Evolutionary conservation across 306 rosid genomes (phyloP).

Genomic region (Vicia villosa): DNA sequence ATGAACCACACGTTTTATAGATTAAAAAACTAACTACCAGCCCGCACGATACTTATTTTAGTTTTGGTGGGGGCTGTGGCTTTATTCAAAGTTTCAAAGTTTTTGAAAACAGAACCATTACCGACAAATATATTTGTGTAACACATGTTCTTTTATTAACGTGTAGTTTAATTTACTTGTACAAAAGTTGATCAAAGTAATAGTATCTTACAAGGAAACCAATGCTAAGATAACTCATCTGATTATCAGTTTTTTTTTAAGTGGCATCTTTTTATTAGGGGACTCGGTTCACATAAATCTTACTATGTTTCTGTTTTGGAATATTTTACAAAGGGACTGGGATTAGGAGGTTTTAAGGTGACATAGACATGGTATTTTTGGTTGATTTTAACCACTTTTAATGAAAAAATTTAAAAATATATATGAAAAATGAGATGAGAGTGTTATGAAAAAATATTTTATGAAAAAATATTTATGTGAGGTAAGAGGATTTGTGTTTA

Average conservation of each 20-base stretch:
- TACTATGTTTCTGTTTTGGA: no score
- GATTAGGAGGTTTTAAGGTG: no score
- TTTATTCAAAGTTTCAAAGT: slow-evolving; percentile 36
- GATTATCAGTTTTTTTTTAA: background rate
- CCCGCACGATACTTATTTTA: slow-evolving; percentile 7
- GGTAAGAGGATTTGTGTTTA: no score
- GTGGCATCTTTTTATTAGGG: background rate
- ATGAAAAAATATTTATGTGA: no score
- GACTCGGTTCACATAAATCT: background rate
- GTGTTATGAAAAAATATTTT: no score
- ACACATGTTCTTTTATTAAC: background rate
- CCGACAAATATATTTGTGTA: background rate
- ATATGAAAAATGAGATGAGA: no score
- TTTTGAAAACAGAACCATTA: slow-evolving; percentile 1
- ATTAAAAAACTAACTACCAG: background rate
- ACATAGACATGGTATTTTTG: no score
- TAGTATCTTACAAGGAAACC: background rate
- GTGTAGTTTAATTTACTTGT: background rate
- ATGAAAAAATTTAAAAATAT: no score
- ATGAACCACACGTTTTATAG: slow-evolving; percentile 24
- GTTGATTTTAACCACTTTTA: no score
- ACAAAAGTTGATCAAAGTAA: background rate
- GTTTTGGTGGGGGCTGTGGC: background rate
- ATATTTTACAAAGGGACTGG: no score
- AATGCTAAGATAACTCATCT: background rate